Conservation (phyloP, 805 yeast species). For the Hanseniaspora hatyaiensis region DNA sequence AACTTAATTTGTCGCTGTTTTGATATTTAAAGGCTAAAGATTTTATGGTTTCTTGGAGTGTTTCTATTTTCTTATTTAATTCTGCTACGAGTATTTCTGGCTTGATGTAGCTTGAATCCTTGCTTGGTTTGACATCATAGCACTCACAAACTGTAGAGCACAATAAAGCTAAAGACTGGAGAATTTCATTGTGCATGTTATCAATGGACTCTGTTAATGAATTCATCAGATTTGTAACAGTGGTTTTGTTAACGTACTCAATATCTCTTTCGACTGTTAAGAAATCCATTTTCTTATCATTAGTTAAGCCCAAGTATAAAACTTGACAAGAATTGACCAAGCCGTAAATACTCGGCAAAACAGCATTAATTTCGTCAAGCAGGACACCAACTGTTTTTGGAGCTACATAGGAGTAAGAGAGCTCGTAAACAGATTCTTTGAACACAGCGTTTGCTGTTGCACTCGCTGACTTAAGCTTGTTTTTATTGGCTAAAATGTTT, state of each 20-base stretch:
- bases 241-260: constrained; percentile 28
- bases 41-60: constrained; percentile 23
- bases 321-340: constrained; percentile 40
- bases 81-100: too few species aligned
- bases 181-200: constrained; percentile 28
- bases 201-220: constrained; percentile 28
- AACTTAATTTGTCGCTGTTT: constrained; percentile 18
- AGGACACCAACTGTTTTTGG: constrained; percentile 34
- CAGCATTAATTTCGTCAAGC: constrained; percentile 28
- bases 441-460: constrained; percentile 31
- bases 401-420: constrained; percentile 38
- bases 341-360: constrained; percentile 32
- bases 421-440: constrained; percentile 39
- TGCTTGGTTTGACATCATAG: constrained; percentile 32
- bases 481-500: constrained; percentile 29
- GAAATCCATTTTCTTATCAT: constrained; percentile 20
- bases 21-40: constrained; percentile 11
- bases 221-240: constrained; percentile 27
- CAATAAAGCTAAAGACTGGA: constrained; percentile 28
- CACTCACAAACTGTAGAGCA: constrained; percentile 31
- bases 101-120: too few species aligned
- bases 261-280: constrained; percentile 29
- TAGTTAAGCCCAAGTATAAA: constrained; percentile 32
- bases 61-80: constrained; percentile 20
- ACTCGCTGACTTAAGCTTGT: constrained; percentile 28